A percentile compares a stretch with the other conserved stretches of the same genome.
Conservation (phyloP, 2,329 filamentous ascomycete genomes). For the Verticillium alfalfae region DNA sequence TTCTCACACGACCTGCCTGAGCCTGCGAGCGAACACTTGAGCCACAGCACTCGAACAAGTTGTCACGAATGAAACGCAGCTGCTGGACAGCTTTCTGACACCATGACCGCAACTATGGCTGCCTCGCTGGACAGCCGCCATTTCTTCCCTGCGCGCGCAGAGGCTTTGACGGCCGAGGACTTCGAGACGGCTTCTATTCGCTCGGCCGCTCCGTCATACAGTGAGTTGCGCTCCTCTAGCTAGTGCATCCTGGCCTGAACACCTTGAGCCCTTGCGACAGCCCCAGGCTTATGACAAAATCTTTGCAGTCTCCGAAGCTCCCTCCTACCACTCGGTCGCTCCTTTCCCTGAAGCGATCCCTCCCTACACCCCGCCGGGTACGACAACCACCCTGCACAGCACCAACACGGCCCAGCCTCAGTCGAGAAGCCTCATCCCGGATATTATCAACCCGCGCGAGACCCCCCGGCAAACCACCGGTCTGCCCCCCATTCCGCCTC, state of each 20-base stretch:
- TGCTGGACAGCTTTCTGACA: background rate
- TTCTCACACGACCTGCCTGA: background rate
- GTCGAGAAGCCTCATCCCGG: conserved; percentile 2
- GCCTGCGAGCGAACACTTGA: background rate
- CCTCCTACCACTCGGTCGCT: conserved; percentile 56
- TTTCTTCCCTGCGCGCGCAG: conserved; percentile 12
- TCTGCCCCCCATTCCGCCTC: conserved; percentile 44
- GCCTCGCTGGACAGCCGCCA: conserved; percentile 2
- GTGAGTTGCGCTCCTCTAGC: conserved; percentile 30
- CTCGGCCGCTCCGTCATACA: conserved; percentile 64
- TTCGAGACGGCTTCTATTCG: conserved; percentile 63
- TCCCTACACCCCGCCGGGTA: conserved; percentile 38
- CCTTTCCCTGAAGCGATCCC: conserved; percentile 42
- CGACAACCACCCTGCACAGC: conserved; percentile 10
- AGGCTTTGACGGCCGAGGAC: conserved; percentile 41
- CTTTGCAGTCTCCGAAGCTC: conserved; percentile 54
- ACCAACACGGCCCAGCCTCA: conserved; percentile 10
- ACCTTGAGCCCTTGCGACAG: background rate
- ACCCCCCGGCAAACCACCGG: conserved; percentile 29
- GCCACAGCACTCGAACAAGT: background rate
- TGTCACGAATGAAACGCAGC: background rate
- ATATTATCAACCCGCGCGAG: conserved; percentile 9
- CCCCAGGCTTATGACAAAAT: background rate
- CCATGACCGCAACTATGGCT: conserved; percentile 1
- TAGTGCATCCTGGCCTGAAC: background rate